Evolutionary conservation across 208 protist species (phyloP).

Genomic region (Trypanosoma platydactyli): DNA sequence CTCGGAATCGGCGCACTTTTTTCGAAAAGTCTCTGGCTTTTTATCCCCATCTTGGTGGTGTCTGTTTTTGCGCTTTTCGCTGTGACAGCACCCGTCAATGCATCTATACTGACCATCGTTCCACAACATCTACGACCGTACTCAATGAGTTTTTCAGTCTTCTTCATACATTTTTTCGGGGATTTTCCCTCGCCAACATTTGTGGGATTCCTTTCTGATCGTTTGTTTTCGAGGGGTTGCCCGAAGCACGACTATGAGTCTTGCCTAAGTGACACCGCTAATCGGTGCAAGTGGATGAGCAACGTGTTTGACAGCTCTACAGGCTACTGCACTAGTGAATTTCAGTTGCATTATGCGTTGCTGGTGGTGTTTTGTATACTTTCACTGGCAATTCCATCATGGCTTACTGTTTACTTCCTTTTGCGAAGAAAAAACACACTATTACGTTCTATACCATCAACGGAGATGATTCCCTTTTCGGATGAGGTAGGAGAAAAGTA

Average conservation of each 20-base stretch:
- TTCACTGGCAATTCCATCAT: conserved; percentile 48
- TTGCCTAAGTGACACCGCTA: not conserved
- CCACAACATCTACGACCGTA: conserved; percentile 67
- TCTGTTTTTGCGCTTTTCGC: conserved; percentile 69
- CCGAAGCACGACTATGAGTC: conserved; percentile 9
- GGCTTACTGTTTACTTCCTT: conserved; percentile 46
- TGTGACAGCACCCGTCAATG: conserved; percentile 82
- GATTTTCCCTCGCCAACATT: conserved; percentile 90
- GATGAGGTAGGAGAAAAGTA: not conserved
- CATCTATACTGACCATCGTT: conserved; percentile 66
- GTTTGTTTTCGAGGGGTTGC: conserved; percentile 46
- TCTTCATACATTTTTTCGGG: conserved; percentile 85
- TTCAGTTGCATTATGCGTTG: conserved; percentile 74
- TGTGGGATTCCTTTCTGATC: conserved; percentile 66
- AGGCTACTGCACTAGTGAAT: conserved; percentile 44
- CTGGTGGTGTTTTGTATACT: conserved; percentile 62
- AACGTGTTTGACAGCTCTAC: conserved; percentile 8
- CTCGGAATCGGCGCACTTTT: conserved; percentile 48
- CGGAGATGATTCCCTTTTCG: not conserved
- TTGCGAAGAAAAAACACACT: conserved; percentile 11
- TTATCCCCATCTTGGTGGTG: conserved; percentile 41
- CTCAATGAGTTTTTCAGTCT: conserved; percentile 83
- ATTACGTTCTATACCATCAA: not conserved
- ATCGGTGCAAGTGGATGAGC: conserved; percentile 54
- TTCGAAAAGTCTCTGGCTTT: conserved; percentile 26